phyloP scores from a whole-genome alignment of 1,139 yeast species.

The Ogataea hybrid region DNA sequence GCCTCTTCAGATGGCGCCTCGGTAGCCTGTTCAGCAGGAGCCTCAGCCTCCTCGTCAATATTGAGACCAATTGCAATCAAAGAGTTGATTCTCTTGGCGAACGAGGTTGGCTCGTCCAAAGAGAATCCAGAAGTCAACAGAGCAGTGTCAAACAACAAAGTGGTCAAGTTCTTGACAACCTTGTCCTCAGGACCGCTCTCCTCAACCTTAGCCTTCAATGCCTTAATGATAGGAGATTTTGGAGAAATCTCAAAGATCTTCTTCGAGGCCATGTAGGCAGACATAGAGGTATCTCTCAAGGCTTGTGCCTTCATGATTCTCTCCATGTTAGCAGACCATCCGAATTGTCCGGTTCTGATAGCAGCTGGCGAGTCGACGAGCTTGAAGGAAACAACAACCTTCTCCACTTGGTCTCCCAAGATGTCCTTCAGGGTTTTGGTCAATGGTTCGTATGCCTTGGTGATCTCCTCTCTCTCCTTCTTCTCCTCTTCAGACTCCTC shows the following conservation, averaged over 20 bases:
- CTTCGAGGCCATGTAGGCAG: slow-evolving; percentile 99
- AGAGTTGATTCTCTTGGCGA: slow-evolving; percentile 97
- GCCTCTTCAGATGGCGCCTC: slow-evolving; percentile 35
- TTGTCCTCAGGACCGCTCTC: slow-evolving; percentile 97
- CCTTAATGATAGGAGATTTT: slow-evolving; percentile 90
- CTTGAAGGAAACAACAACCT: slow-evolving; percentile 97
- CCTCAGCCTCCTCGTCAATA: slow-evolving; percentile 84
- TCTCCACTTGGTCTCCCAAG: slow-evolving; percentile 98
- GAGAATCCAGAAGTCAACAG: slow-evolving; percentile 98
- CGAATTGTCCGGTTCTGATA: slow-evolving; percentile 99
- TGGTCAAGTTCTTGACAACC: slow-evolving; percentile 97
- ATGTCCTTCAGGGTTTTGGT: slow-evolving; percentile 95
- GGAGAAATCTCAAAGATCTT: slow-evolving; percentile 99
- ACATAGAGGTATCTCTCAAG: slow-evolving; percentile 97
- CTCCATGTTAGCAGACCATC: slow-evolving; percentile 99
- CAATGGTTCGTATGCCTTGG: slow-evolving; percentile 87
- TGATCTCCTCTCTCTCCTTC: slow-evolving; percentile 88
- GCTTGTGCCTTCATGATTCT: slow-evolving; percentile 99
- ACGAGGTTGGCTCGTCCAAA: slow-evolving; percentile 96
- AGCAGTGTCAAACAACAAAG: slow-evolving; percentile 96
- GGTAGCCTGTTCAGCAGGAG: slow-evolving; percentile 41
- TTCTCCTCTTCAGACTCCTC: slow-evolving; percentile 99
- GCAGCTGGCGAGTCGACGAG: slow-evolving; percentile 99
- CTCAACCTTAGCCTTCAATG: slow-evolving; percentile 94
- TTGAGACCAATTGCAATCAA: slow-evolving; percentile 96